phyloP scores from a whole-genome alignment of 1,284 basidiomycete genomes.

The Pseudozyma thailandica region DNA sequence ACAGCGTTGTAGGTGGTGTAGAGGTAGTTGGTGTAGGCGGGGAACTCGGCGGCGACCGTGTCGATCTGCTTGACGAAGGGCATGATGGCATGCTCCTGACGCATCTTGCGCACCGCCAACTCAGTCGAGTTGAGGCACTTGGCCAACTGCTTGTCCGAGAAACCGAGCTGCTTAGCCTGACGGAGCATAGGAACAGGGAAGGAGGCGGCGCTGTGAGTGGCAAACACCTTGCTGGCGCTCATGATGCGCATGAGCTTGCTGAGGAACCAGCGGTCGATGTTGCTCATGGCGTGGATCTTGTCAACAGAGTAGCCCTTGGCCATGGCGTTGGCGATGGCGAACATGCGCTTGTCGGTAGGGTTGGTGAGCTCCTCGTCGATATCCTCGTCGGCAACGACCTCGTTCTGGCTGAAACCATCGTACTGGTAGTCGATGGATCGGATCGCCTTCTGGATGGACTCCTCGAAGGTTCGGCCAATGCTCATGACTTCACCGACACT shows the following conservation, averaged over 20 bases:
- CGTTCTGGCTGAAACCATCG: slow-evolving; percentile 89
- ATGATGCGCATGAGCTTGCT: slow-evolving; percentile 76
- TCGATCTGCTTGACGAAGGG: slow-evolving; percentile 99
- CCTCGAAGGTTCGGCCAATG: slow-evolving; percentile 96
- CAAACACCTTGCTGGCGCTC: slow-evolving; percentile 67
- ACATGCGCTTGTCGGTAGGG: slow-evolving; percentile 90
- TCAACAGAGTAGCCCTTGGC: slow-evolving; percentile 90
- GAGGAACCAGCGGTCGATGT: slow-evolving; percentile 98
- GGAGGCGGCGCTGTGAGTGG: slow-evolving; percentile 77
- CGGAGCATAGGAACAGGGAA: slow-evolving; percentile 78
- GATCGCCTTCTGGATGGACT: slow-evolving; percentile 98
- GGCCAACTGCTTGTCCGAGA: slow-evolving; percentile 92
- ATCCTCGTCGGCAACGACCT: slow-evolving; percentile 76
- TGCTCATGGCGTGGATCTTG: slow-evolving; percentile 95
- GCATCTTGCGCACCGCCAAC: slow-evolving; percentile 84
- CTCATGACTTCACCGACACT: slow-evolving; percentile 99
- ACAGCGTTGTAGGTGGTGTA: slow-evolving; percentile 97
- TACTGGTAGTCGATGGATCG: slow-evolving; percentile 95
- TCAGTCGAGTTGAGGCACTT: slow-evolving; percentile 83
- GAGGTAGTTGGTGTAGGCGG: slow-evolving; percentile 97
- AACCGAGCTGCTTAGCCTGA: slow-evolving; percentile 92
- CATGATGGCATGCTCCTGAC: slow-evolving; percentile 83
- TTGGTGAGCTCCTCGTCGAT: slow-evolving; percentile 86
- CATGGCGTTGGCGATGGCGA: slow-evolving; percentile 89
- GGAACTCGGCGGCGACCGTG: slow-evolving; percentile 98